phyloP scores from a whole-genome alignment of 805 yeast genomes.

The Candida rishiriensis region DNA sequence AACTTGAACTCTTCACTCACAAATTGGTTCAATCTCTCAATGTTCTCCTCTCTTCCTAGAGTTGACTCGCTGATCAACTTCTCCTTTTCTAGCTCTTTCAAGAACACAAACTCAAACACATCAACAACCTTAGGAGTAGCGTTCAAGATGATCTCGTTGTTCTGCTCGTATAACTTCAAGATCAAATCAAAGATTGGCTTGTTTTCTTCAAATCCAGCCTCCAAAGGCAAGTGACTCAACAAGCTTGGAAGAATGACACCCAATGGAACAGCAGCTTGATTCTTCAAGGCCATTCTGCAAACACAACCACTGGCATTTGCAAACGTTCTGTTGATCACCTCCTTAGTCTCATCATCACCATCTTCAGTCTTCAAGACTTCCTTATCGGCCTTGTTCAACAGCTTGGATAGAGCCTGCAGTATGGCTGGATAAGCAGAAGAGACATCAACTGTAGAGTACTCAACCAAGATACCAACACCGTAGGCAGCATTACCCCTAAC shows the following conservation, averaged over 20 bases:
- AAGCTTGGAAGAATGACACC: slow-evolving; percentile 71
- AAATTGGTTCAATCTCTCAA: slow-evolving; percentile 76
- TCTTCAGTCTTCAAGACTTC: slow-evolving; percentile 55
- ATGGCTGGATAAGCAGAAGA: slow-evolving; percentile 63
- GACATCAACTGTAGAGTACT: slow-evolving; percentile 48
- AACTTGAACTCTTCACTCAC: slow-evolving; percentile 59
- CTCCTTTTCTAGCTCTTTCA: slow-evolving; percentile 70
- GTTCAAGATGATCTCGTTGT: slow-evolving; percentile 49
- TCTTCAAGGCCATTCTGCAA: slow-evolving; percentile 79
- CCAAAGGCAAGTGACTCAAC: slow-evolving; percentile 76
- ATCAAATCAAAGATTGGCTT: slow-evolving; percentile 81
- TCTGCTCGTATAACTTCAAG: slow-evolving; percentile 62
- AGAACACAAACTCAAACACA: slow-evolving; percentile 65
- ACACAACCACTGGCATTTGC: slow-evolving; percentile 98
- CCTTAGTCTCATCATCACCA: slow-evolving; percentile 74
- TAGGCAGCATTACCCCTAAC: slow-evolving; percentile 95
- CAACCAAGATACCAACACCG: slow-evolving; percentile 80
- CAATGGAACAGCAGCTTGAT: slow-evolving; percentile 69
- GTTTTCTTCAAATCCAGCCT: slow-evolving; percentile 88
- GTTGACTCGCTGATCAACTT: slow-evolving; percentile 70
- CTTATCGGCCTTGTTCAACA: slow-evolving; percentile 74
- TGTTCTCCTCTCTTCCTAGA: slow-evolving; percentile 79
- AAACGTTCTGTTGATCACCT: slow-evolving; percentile 73
- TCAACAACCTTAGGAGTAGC: slow-evolving; percentile 61
- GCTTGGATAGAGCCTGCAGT: slow-evolving; percentile 60